phyloP scores from a whole-genome alignment of 2,329 filamentous ascomycete species.

The Cercospora zeae-maydis region DNA sequence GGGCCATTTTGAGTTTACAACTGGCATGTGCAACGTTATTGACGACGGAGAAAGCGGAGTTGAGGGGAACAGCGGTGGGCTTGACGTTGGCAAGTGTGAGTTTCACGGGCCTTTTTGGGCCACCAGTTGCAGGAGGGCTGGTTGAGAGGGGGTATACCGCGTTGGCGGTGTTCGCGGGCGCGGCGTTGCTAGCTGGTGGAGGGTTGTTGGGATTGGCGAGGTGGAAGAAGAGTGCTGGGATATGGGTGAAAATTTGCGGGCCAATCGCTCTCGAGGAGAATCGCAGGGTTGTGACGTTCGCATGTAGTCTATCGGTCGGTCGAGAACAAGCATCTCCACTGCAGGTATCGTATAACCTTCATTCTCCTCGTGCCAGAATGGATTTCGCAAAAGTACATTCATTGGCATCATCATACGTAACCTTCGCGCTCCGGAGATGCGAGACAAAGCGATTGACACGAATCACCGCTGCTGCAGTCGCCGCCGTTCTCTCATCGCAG shows the following conservation, averaged over 20 bases:
- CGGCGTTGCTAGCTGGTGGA: slow-evolving; percentile 21
- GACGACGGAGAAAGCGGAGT: slow-evolving; percentile 34
- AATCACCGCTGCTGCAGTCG: background rate
- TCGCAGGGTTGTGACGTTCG: background rate
- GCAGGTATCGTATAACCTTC: background rate
- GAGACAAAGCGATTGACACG: background rate
- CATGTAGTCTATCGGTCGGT: background rate
- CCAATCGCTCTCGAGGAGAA: background rate
- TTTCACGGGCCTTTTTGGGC: slow-evolving; percentile 36
- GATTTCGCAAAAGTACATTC: background rate
- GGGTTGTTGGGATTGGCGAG: slow-evolving; percentile 11
- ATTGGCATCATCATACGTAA: slow-evolving; percentile 13
- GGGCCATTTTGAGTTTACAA: slow-evolving; percentile 49
- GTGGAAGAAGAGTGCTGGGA: slow-evolving; percentile 3
- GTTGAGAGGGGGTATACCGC: slow-evolving; percentile 23
- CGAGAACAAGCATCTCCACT: background rate
- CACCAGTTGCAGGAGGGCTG: slow-evolving; percentile 26
- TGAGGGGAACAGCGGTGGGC: slow-evolving; percentile 44
- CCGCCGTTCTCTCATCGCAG: slow-evolving; percentile 8
- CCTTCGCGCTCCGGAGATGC: background rate
- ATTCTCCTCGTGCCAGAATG: background rate
- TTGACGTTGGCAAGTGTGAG: slow-evolving; percentile 42
- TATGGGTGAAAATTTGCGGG: slow-evolving; percentile 8
- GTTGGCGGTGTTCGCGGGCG: slow-evolving; percentile 21
- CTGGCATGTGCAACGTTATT: slow-evolving; percentile 46